phyloP scores from a whole-genome alignment of 805 yeast species.

The Saturnispora galanensis region DNA sequence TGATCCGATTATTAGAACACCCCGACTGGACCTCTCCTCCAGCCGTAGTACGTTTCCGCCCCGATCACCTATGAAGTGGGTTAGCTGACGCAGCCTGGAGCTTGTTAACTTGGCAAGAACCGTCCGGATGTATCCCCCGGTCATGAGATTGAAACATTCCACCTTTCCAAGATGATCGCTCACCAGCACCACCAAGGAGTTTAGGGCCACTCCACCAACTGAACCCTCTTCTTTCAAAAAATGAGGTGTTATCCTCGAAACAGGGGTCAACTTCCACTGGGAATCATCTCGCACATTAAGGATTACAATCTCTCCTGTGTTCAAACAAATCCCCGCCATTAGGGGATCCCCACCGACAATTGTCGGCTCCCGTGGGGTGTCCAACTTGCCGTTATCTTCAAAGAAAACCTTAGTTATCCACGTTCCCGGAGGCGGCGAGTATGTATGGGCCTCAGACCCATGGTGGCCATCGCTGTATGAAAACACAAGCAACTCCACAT shows the following conservation, averaged over 20 bases:
- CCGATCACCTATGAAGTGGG: conserved; percentile 23
- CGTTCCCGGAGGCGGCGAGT: conserved; percentile 1
- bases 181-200: conserved; percentile 25
- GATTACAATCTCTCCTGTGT: conserved; percentile 32
- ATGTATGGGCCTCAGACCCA: conserved; percentile 4
- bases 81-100: conserved; percentile 12
- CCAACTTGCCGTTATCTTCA: conserved; percentile 17
- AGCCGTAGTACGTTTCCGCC: conserved; percentile 19
- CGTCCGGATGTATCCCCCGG: conserved; percentile 33
- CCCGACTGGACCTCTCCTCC: conserved; percentile 22
- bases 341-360: conserved; percentile 25
- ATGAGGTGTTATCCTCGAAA: conserved; percentile 16
- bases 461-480: conserved; percentile 9
- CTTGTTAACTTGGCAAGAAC: conserved; percentile 15
- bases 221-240: conserved; percentile 17
- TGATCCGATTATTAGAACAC: conserved; percentile 34
- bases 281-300: conserved; percentile 31
- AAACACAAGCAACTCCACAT: conserved; percentile 14
- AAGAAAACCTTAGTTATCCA: conserved; percentile 17
- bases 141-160: conserved; percentile 32
- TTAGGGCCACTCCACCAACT: conserved; percentile 22
- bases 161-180: conserved; percentile 36
- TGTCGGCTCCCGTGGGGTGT: conserved; percentile 11
- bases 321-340: conserved; percentile 26
- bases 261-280: conserved; percentile 16